A percentile compares a stretch with the other conserved stretches of the same genome.
These are phyloP conservation scores for Apostasia ramifera DNA, from an alignment of 106 monocot species.

Conservation along the genomic window DNA sequence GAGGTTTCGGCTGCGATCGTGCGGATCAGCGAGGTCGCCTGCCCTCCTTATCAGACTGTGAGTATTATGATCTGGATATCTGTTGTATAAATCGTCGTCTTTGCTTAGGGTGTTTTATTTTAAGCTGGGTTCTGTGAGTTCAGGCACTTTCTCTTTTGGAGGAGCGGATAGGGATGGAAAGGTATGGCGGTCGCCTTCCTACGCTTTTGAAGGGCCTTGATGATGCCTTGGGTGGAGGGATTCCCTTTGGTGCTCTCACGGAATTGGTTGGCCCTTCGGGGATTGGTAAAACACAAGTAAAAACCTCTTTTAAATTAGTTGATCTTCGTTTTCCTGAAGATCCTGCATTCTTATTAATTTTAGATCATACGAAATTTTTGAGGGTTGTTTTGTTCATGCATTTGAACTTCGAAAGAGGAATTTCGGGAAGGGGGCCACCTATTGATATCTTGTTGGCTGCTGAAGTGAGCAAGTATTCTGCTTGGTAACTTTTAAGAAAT, in stretches of 20 bases:
- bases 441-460: too few relatives aligned
- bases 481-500: too few relatives aligned
- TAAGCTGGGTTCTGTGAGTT: background rate
- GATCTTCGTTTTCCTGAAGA: too few relatives aligned
- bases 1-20: constrained; percentile 46
- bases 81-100: background rate
- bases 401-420: too few relatives aligned
- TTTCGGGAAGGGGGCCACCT: too few relatives aligned
- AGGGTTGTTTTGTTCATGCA: too few relatives aligned
- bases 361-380: too few relatives aligned
- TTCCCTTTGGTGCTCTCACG: constrained; percentile 69
- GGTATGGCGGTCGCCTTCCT: constrained; percentile 34
- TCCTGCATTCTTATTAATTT: too few relatives aligned
- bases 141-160: constrained; percentile 74
- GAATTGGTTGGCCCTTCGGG: constrained; percentile 94
- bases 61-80: background rate
- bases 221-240: constrained; percentile 66
- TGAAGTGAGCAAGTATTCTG: too few relatives aligned
- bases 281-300: constrained; percentile 90
- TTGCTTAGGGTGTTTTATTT: background rate
- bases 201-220: constrained; percentile 69
- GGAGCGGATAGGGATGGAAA: constrained; percentile 28
- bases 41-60: constrained; percentile 74
- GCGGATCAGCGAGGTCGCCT: constrained; percentile 60
- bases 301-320: too few relatives aligned